Conservation (phyloP, 139 green algal genomes). For the Tetraselmis chui region DNA sequence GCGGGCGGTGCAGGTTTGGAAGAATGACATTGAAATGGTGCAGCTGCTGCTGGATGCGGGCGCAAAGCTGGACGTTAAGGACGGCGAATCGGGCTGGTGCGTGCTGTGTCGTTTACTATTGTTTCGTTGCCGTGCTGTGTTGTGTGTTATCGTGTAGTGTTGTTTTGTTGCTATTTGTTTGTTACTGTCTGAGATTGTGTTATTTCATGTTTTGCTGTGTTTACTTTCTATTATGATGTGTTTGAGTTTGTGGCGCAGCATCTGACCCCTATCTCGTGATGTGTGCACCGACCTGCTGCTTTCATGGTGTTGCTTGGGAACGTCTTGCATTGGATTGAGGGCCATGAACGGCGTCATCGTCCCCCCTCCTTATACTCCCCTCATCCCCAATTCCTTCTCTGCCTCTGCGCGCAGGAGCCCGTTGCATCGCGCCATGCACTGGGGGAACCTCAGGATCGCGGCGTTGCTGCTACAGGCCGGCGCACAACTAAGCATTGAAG, state of each 20-base stretch:
- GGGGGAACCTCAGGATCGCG: conserved; percentile 62
- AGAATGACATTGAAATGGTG: conserved; percentile 44
- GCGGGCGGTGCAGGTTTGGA: conserved; percentile 55
- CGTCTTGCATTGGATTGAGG: too few relatives aligned
- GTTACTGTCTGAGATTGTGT: neutral
- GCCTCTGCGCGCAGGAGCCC: conserved; percentile 61
- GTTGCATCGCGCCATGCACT: conserved; percentile 84
- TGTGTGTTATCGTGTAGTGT: too few relatives aligned
- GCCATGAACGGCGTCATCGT: too few relatives aligned
- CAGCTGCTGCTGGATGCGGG: conserved; percentile 43
- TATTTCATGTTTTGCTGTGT: neutral
- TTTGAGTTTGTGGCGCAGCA: too few relatives aligned
- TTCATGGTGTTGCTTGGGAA: too few relatives aligned
- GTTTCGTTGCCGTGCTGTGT: neutral
- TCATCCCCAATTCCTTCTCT: too few relatives aligned
- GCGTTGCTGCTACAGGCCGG: conserved; percentile 54
- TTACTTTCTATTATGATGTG: too few relatives aligned
- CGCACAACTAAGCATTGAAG: conserved; percentile 33
- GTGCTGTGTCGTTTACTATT: neutral
- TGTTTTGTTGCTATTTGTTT: too few relatives aligned
- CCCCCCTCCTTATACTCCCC: too few relatives aligned
- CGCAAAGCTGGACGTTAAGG: conserved; percentile 29
- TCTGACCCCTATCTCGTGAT: too few relatives aligned
- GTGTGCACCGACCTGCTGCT: too few relatives aligned
- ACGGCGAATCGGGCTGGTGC: conserved; percentile 70